Evolutionary conservation across 2,329 filamentous ascomycete species (phyloP).

Genomic region (Fonsecaea pedrosoi): DNA sequence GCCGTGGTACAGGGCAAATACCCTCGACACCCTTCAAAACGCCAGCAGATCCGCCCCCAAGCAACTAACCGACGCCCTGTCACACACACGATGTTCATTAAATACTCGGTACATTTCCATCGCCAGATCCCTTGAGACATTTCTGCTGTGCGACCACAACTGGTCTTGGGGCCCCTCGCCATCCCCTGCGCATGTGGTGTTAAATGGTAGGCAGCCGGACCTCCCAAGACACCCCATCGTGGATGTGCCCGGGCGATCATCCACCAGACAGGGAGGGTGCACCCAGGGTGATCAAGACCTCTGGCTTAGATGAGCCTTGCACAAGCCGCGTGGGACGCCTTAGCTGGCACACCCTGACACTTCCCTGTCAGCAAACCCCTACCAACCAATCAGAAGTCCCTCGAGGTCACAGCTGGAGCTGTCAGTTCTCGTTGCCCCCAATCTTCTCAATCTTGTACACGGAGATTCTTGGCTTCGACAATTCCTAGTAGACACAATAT

Average conservation of each 20-base stretch:
- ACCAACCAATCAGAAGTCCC: neutral
- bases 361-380: neutral
- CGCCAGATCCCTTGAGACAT: neutral
- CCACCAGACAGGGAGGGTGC: neutral
- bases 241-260: constrained; percentile 1
- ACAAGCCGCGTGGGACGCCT: neutral
- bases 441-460: too few relatives aligned
- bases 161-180: neutral
- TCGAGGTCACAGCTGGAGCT: neutral
- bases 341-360: neutral
- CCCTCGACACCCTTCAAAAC: neutral
- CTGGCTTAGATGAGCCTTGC: too few relatives aligned
- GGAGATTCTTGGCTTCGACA: neutral
- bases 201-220: neutral
- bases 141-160: neutral
- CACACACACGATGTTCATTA: neutral
- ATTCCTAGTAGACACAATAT: neutral
- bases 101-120: neutral
- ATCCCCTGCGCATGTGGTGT: neutral
- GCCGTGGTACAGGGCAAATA: neutral
- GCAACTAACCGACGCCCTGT: neutral
- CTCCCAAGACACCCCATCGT: neutral
- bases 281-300: too few relatives aligned
- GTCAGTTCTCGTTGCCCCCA: neutral
- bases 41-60: neutral